Conservation (phyloP, 2,329 filamentous ascomycete species). For the Hypomyces perniciosus region DNA sequence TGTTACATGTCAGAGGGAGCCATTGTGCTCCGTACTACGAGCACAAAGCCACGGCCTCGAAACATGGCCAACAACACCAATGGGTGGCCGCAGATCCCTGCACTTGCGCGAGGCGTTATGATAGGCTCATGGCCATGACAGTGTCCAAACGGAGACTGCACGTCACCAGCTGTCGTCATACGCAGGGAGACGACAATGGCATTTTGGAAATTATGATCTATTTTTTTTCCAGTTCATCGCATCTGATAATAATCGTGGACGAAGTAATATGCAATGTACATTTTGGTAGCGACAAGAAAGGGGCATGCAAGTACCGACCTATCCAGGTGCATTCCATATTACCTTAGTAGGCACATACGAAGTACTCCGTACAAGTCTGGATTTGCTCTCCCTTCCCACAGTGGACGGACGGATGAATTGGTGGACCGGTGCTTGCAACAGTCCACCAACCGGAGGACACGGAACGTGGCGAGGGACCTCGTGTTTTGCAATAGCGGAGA, state of each 20-base stretch:
- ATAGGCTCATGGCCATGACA: constrained; percentile 23
- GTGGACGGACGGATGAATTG: not conserved
- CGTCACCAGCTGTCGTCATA: constrained; percentile 7
- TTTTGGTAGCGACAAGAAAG: too few species aligned
- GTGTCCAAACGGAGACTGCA: constrained; percentile 6
- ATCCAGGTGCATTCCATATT: too few species aligned
- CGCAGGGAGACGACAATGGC: not conserved
- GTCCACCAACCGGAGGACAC: constrained; percentile 7
- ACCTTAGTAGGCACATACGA: too few species aligned
- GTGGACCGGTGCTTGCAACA: not conserved
- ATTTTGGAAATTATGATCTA: not conserved
- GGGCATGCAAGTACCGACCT: too few species aligned
- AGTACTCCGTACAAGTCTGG: too few species aligned
- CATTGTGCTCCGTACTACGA: not conserved
- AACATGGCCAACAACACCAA: constrained; percentile 3
- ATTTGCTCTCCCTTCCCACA: too few species aligned
- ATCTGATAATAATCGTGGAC: too few species aligned
- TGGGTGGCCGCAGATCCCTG: constrained; percentile 19
- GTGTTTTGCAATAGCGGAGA: constrained; percentile 4
- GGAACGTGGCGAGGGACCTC: not conserved
- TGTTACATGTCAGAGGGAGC: not conserved
- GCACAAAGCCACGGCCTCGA: constrained; percentile 4
- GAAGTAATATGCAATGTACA: too few species aligned
- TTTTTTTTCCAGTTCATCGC: not conserved
- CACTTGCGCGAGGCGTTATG: constrained; percentile 24